Base-by-base conservation (phyloP, 345 rosid genomes). In the Cochlearia excelsa region DNA sequence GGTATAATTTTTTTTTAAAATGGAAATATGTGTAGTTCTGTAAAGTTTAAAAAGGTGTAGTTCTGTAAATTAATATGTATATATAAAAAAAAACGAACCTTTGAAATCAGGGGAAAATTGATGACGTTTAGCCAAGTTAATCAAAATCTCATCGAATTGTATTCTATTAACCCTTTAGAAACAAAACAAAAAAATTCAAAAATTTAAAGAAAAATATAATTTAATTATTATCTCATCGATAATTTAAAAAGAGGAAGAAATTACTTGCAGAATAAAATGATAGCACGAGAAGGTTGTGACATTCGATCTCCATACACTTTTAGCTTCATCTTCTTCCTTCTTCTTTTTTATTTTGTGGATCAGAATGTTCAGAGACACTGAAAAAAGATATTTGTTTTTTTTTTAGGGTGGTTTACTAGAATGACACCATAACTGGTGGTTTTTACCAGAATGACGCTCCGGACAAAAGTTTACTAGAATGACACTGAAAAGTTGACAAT, bases 251-350 rank as follows among this genome's bases (percentile, higher is more conserved):
- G 47, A 41, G 42, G n/a, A 30, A 31, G 27, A 57, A 35, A 26
- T 59, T 78, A 88, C 98, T 86, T 88, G 96, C 98, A 92, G 84
- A 92, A 82, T 77, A 88, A 74, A 59, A 88, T 26, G 3, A 88
- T 51, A 31, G 90, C 98, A 1, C 98, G 85, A 55, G 86, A 69
- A 6, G 98, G 96, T 79, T 86, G 88, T 10, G 95, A 91, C 81
- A 80, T 64, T 3, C 88, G 84, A 65, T 92, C 87, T 1, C 57
- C 82, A 39, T 80, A 88, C 2, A 92, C 79, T 77, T 88, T 83
- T 46, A 92, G 81, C 84, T 47, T 72, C 96, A 82, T 85, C 68
- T 66, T 51, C 59, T 3, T 51, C 54, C 23, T 16, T 16, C 23
- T 46, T 28, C 46, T 23, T 30, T n/a, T 16, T 16, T 16, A 1